Conservation (phyloP, 371 early-diverging fungal species). For the Basidiobolus meristosporus region DNA sequence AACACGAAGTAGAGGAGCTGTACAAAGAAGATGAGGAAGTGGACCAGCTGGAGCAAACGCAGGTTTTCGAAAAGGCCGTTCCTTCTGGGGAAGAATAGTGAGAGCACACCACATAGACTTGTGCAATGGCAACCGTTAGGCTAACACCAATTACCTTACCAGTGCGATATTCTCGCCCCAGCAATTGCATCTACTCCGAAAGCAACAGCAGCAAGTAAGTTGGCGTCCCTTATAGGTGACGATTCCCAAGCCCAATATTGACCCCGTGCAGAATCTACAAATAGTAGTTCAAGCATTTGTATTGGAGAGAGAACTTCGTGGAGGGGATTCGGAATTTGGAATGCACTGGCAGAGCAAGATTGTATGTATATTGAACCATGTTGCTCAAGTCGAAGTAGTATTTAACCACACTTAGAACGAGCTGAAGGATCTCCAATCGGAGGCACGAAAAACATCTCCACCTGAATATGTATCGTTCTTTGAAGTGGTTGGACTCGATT, state of each 20-base stretch:
- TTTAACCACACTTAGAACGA: neutral
- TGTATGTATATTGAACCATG: neutral
- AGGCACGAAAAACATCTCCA: neutral
- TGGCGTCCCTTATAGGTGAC: too few species aligned
- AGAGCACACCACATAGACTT: too few species aligned
- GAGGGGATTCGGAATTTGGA: neutral
- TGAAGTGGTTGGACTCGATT: too few species aligned
- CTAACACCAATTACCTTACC: neutral
- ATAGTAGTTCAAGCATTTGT: conserved; percentile 3
- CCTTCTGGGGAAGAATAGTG: neutral
- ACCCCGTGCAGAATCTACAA: conserved; percentile 4
- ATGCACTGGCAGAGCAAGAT: neutral
- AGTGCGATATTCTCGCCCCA: neutral
- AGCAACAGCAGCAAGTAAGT: too few species aligned
- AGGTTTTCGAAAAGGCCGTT: neutral
- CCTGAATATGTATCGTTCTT: neutral
- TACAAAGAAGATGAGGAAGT: too few species aligned
- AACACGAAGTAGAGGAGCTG: too few species aligned
- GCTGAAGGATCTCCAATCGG: neutral
- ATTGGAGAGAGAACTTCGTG: conserved; percentile 1
- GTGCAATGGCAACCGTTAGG: neutral
- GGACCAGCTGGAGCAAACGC: too few species aligned
- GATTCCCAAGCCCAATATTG: too few species aligned
- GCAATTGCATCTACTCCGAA: neutral
- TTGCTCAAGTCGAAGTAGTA: neutral